Percentiles rank a stretch among this genome's conserved stretches.
Evolutionary conservation across 345 rosid genomes (phyloP).

Genomic region (Pelargonium nanum): DNA sequence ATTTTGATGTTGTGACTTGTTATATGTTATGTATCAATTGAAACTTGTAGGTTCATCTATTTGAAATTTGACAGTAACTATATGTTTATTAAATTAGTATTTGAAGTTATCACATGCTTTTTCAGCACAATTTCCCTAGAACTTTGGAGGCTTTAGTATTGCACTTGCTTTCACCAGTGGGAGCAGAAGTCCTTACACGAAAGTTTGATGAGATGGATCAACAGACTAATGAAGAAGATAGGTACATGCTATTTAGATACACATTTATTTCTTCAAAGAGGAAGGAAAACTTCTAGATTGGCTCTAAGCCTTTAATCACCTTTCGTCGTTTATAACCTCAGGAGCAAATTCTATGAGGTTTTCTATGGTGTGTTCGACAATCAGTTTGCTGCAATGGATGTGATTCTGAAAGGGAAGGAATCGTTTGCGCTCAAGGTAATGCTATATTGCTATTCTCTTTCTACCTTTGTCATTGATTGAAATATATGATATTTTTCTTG

Average conservation of each 20-base stretch:
- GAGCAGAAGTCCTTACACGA: constrained; percentile 71
- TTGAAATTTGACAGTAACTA: background rate
- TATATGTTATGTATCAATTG: no score
- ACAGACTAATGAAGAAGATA: constrained; percentile 43
- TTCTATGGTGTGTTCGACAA: constrained; percentile 78
- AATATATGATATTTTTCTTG: no score
- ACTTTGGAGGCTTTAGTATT: constrained; percentile 73
- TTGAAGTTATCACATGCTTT: constrained; percentile 11
- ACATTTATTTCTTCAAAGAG: background rate
- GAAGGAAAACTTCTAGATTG: background rate
- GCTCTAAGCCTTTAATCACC: background rate
- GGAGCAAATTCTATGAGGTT: constrained; percentile 61
- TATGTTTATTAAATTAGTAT: background rate
- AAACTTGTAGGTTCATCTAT: background rate
- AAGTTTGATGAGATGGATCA: constrained; percentile 78
- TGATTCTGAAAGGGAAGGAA: constrained; percentile 64
- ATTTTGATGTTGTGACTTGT: no score
- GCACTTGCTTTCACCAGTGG: constrained; percentile 75
- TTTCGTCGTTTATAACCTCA: constrained; percentile 22
- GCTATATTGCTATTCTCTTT: background rate
- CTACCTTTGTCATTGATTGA: background rate
- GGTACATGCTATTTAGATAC: constrained; percentile 21
- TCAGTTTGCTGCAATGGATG: constrained; percentile 83
- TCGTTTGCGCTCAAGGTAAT: constrained; percentile 63
- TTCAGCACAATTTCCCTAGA: constrained; percentile 80